Base-by-base conservation (phyloP, 2,329 filamentous ascomycete species). In the Fonsecaea pedrosoi region DNA sequence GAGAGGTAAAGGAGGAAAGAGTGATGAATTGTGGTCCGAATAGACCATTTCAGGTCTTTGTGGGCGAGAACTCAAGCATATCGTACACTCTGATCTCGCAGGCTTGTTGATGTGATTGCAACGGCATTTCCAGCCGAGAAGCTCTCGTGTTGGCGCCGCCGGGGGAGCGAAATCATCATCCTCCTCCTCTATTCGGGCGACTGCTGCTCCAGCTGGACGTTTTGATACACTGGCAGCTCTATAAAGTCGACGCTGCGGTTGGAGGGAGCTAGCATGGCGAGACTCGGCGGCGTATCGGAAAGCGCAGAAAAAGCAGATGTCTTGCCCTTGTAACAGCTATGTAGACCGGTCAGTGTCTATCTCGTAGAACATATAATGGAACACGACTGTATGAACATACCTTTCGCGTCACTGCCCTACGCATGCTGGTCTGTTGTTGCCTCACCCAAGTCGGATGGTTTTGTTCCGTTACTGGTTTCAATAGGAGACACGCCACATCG, bases 291-390 rank as follows among this genome's bases (percentile, higher is more conserved):
- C 68, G 70, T 64, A 56, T 63, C 73, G 73, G 54, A 75, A 73
- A 64, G 77, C 73, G 72, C 76, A 77, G 61, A 77, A 75, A 72
- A 79, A 74, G 71, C 80, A 79, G 73, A 79, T 69, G 69, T 76
- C 75, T 66, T 77, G 75, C 71, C 75, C 75, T 68, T 77, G 78
- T 62, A 77, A 75, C 60, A 81, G 71, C 78, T 79, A 32, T 32
- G 32, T 8, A n/a, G n/a, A 34, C 45, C 15, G 13, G 42, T 65
- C 34, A 69, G 48, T 54, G 18, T 42, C 50, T 54, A 30, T 42
- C 38, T 67, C 38, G 45, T 35, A 54, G 54, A 35, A 18, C 25
- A 4, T 21, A 12, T 15, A 42, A 35, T 18, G 8, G 35, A 58
- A 13, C n/a, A 48, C 6, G 4, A 15, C 21, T n/a, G 35, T 18